Conservation (phyloP, 805 yeast genomes). For the Teunomyces kruisii region DNA sequence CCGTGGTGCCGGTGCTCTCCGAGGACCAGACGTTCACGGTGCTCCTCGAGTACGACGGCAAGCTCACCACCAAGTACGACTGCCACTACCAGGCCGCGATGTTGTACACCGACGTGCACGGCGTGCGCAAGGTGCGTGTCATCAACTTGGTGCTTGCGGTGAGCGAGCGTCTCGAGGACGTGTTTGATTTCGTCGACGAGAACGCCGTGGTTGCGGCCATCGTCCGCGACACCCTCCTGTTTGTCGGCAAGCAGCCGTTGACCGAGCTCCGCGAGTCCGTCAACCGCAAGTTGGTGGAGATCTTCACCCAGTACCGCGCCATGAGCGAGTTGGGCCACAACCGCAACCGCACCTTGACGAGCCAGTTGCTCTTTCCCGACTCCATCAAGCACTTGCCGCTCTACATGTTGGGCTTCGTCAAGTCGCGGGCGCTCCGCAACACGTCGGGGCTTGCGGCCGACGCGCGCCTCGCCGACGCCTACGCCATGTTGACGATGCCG, state of each 20-base stretch:
- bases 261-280: constrained; percentile 40
- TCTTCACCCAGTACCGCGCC: constrained; percentile 51
- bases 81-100: constrained; percentile 91
- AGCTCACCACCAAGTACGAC: constrained; percentile 65
- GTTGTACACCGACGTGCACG: constrained; percentile 75
- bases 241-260: constrained; percentile 39
- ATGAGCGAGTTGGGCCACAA: constrained; percentile 45
- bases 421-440: constrained; percentile 60
- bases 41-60: constrained; percentile 74
- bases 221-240: constrained; percentile 40
- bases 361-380: constrained; percentile 79
- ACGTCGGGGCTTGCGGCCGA: constrained; percentile 56
- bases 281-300: constrained; percentile 40
- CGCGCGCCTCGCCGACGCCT: constrained; percentile 55
- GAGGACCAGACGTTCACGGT: constrained; percentile 68
- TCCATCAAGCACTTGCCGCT: constrained; percentile 71
- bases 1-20: constrained; percentile 64
- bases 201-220: constrained; percentile 41
- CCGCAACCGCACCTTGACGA: constrained; percentile 34
- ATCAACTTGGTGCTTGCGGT: constrained; percentile 81
- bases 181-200: constrained; percentile 79
- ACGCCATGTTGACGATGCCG: constrained; percentile 52
- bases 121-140: constrained; percentile 82
- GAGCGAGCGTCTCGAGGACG: constrained; percentile 67
- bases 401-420: constrained; percentile 66